Percentiles rank a stretch among this genome's conserved stretches.
Conservation (phyloP, 495 filamentous ascomycete species). For the Bombardia bombarda region DNA sequence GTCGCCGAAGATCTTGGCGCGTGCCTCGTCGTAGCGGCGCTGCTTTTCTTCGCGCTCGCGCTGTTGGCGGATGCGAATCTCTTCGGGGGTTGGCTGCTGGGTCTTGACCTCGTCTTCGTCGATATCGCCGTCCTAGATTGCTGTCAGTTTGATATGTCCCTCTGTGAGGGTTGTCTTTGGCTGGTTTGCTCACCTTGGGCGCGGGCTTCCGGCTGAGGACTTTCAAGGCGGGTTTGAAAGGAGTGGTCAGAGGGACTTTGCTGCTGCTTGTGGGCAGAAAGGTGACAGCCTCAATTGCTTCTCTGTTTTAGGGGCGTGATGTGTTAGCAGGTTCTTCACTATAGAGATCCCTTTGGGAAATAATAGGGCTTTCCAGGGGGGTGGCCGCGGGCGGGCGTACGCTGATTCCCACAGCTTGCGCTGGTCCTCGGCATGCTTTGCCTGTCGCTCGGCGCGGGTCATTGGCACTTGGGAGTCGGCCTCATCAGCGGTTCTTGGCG, state of each 20-base stretch:
- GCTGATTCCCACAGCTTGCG: conserved; percentile 83
- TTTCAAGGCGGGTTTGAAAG: conserved; percentile 78
- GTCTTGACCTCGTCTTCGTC: conserved; percentile 56
- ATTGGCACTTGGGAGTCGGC: conserved; percentile 34
- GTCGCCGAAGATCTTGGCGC: conserved; percentile 74
- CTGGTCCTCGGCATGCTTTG: conserved; percentile 74
- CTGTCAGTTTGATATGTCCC: too few relatives aligned
- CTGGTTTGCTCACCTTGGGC: conserved; percentile 40
- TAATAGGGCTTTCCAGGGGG: too few relatives aligned
- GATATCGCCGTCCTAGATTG: conserved; percentile 54
- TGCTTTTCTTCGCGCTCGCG: conserved; percentile 80
- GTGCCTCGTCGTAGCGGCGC: conserved; percentile 75
- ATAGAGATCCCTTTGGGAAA: too few relatives aligned
- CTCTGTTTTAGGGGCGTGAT: too few relatives aligned
- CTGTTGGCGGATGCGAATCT: conserved; percentile 64
- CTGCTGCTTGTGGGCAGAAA: conserved; percentile 58
- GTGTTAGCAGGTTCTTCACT: too few relatives aligned
- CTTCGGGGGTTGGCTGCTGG: conserved; percentile 57
- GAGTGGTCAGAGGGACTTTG: conserved; percentile 63
- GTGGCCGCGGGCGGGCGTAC: conserved; percentile 36
- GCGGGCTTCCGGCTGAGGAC: conserved; percentile 76
- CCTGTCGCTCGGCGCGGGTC: conserved; percentile 68
- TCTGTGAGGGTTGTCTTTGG: conserved; percentile 37
- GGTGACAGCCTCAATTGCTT: conserved; percentile 53
- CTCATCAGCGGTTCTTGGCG: conserved; percentile 36